Evolutionary conservation across 1,139 yeast genomes (phyloP).

Genomic region (Kodamaea derodonti): DNA sequence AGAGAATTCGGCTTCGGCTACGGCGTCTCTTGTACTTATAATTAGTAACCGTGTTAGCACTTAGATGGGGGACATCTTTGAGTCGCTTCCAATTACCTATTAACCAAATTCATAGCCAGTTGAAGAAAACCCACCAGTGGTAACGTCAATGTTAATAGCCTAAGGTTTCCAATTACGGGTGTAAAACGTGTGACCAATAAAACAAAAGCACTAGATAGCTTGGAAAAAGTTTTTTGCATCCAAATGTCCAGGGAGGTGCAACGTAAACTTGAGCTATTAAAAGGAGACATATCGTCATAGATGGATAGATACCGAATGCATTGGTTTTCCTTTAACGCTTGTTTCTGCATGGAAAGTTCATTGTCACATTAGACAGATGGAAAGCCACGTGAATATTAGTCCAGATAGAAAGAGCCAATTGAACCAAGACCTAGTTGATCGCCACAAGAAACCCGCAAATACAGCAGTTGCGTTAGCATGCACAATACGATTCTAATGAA

Average conservation of each 20-base stretch:
- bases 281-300: constrained; percentile 20
- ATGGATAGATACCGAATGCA: constrained; percentile 13
- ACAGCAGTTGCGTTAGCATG: too few relatives aligned
- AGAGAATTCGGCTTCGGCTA: too few relatives aligned
- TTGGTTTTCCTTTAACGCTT: constrained; percentile 13
- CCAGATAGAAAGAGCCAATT: constrained; percentile 40
- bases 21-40: too few relatives aligned
- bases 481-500: too few relatives aligned
- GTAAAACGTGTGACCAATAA: constrained; percentile 50
- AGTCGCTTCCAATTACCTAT: too few relatives aligned
- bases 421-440: too few relatives aligned
- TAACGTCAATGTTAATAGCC: constrained; percentile 46
- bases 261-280: constrained; percentile 38
- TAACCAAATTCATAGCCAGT: too few relatives aligned
- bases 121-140: too few relatives aligned
- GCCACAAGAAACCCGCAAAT: too few relatives aligned
- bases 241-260: constrained; percentile 34
- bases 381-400: constrained; percentile 36
- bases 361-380: constrained; percentile 20
- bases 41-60: too few relatives aligned
- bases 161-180: constrained; percentile 39
- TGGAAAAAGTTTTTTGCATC: constrained; percentile 44
- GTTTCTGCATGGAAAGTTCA: constrained; percentile 17
- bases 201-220: constrained; percentile 46
- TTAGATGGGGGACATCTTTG: too few relatives aligned